Conservation (phyloP, 495 filamentous ascomycete genomes). For the Penicillium paradoxum region DNA sequence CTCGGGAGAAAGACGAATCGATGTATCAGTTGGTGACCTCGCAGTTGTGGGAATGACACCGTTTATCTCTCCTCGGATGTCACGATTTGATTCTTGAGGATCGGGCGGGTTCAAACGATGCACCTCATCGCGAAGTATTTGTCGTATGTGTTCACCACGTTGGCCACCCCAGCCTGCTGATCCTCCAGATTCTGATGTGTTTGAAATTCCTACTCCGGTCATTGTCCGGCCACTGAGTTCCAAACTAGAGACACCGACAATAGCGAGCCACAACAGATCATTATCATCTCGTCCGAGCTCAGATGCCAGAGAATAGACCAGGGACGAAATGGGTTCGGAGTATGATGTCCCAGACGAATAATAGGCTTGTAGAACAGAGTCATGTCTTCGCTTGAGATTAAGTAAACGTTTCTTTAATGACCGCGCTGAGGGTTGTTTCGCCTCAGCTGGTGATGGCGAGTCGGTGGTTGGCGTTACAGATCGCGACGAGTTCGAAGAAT, state of each 20-base stretch:
- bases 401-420: constrained; percentile 67
- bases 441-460: constrained; percentile 55
- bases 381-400: constrained; percentile 69
- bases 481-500: constrained; percentile 45
- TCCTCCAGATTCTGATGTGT: constrained; percentile 48
- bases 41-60: constrained; percentile 86
- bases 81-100: constrained; percentile 50
- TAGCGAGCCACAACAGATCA: constrained; percentile 88
- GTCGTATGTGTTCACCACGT: constrained; percentile 76
- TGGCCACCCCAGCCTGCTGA: constrained; percentile 76
- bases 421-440: constrained; percentile 58
- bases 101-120: constrained; percentile 87
- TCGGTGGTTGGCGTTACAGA: constrained; percentile 42
- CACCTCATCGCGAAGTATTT: constrained; percentile 87
- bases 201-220: constrained; percentile 71
- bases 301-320: constrained; percentile 90
- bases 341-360: constrained; percentile 85
- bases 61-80: constrained; percentile 52
- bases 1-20: constrained; percentile 89
- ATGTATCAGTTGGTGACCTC: constrained; percentile 80
- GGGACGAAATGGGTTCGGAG: constrained; percentile 87
- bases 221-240: constrained; percentile 86
- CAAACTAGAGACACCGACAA: constrained; percentile 85
- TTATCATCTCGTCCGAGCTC: constrained; percentile 96
- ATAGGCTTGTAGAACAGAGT: constrained; percentile 67